phyloP scores from a whole-genome alignment of 345 rosid genomes.

The Eucalyptus pauciflora region DNA sequence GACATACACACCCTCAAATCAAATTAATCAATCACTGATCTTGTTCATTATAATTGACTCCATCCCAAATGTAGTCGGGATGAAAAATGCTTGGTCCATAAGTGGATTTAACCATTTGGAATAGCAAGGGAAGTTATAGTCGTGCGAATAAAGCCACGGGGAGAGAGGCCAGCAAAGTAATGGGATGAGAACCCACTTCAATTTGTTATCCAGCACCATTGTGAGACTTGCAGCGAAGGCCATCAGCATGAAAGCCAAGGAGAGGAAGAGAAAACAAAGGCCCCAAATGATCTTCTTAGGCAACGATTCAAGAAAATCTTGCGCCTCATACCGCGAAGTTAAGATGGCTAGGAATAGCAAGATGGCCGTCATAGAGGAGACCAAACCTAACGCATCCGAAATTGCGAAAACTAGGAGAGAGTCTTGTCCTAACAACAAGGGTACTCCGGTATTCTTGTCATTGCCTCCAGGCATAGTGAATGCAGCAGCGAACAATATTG shows the following conservation, averaged over 20 bases:
- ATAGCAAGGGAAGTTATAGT: not conserved
- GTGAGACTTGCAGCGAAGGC: not conserved
- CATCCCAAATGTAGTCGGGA: too few relatives aligned
- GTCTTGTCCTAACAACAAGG: too few relatives aligned
- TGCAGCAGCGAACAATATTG: too few relatives aligned
- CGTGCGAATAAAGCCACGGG: not conserved
- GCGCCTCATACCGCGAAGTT: not conserved
- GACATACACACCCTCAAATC: too few relatives aligned
- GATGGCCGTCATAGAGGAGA: too few relatives aligned
- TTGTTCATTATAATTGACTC: too few relatives aligned
- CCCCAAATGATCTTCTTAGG: not conserved
- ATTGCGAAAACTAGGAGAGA: too few relatives aligned
- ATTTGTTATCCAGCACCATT: not conserved
- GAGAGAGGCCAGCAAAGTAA: not conserved
- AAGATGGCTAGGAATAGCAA: too few relatives aligned
- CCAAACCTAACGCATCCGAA: too few relatives aligned
- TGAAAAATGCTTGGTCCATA: not conserved
- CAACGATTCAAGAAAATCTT: slow-evolving; percentile 3
- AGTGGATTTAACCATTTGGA: not conserved
- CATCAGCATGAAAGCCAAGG: not conserved
- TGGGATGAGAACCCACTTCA: not conserved
- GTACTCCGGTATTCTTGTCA: too few relatives aligned
- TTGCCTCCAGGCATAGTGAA: too few relatives aligned
- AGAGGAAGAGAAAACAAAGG: not conserved
- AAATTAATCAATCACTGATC: rapidly evolving